These are phyloP conservation scores for Cyphellophora europaea DNA, from an alignment of 2,329 filamentous ascomycete genomes.

Conservation along the genomic window DNA sequence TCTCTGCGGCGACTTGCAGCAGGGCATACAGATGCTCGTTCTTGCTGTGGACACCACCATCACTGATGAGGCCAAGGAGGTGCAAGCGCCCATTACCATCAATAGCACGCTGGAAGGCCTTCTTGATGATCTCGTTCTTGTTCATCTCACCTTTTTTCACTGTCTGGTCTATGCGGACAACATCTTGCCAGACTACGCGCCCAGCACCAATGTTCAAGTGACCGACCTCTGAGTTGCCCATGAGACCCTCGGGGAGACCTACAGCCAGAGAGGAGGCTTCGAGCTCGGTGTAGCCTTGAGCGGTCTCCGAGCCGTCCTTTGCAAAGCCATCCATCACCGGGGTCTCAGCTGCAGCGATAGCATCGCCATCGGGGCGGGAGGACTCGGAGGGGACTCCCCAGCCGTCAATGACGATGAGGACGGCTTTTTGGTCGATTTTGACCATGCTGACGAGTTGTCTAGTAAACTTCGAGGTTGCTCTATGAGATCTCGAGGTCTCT, in stretches of 20 bases:
- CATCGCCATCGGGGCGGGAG: constrained; percentile 83
- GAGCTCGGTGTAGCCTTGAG: constrained; percentile 80
- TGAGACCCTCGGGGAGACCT: constrained; percentile 88
- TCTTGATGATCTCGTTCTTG: constrained; percentile 67
- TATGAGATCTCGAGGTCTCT: too few species aligned
- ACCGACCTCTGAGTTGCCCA: constrained; percentile 98
- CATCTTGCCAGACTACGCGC: constrained; percentile 96
- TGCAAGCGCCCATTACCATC: constrained; percentile 86
- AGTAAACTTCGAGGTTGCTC: too few species aligned
- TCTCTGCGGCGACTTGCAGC: constrained; percentile 80
- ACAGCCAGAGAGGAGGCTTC: constrained; percentile 95
- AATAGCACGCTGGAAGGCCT: constrained; percentile 69
- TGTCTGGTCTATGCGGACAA: constrained; percentile 88
- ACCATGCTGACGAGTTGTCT: constrained; percentile 43
- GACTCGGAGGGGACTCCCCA: constrained; percentile 81
- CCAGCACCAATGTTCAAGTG: constrained; percentile 98
- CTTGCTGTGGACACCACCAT: constrained; percentile 95
- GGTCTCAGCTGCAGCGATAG: constrained; percentile 86
- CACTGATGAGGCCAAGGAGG: constrained; percentile 82
- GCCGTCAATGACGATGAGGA: constrained; percentile 92
- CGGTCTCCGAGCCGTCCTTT: constrained; percentile 55
- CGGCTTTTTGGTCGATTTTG: constrained; percentile 59
- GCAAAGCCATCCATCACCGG: constrained; percentile 87
- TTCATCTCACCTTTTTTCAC: constrained; percentile 77
- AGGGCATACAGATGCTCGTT: constrained; percentile 86